A percentile compares a stretch with the other conserved stretches of the same genome.
Evolutionary conservation across 345 rosid species (phyloP).

Genomic region (Eucalyptus albens): DNA sequence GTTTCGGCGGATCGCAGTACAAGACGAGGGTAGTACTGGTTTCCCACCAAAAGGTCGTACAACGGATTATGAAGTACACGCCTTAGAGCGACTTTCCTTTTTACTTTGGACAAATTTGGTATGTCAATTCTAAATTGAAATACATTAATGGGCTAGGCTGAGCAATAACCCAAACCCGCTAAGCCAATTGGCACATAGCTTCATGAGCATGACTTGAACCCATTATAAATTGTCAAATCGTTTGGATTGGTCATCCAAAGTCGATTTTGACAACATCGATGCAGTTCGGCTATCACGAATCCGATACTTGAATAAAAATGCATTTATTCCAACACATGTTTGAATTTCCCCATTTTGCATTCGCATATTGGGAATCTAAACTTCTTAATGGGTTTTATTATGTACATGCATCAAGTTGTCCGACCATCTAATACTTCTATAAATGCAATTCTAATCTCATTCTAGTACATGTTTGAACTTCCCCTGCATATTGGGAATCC

Average conservation of each 20-base stretch:
- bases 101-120: neutral
- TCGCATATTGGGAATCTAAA: neutral
- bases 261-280: neutral
- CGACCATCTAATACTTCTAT: neutral
- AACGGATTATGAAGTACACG: neutral
- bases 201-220: neutral
- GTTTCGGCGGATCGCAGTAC: neutral
- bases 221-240: neutral
- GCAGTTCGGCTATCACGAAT: neutral
- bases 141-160: neutral
- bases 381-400: neutral
- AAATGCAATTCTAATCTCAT: neutral
- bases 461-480: neutral
- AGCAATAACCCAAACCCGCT: neutral
- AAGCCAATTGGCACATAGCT: neutral
- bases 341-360: neutral
- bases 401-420: no score
- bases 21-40: neutral
- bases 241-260: neutral
- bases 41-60: neutral
- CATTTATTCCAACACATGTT: neutral
- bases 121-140: neutral
- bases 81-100: neutral
- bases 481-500: neutral
- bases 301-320: neutral